These are phyloP conservation scores for Skeletonema menzelii DNA, from an alignment of 108 stramenopile species.

Conservation along the genomic window DNA sequence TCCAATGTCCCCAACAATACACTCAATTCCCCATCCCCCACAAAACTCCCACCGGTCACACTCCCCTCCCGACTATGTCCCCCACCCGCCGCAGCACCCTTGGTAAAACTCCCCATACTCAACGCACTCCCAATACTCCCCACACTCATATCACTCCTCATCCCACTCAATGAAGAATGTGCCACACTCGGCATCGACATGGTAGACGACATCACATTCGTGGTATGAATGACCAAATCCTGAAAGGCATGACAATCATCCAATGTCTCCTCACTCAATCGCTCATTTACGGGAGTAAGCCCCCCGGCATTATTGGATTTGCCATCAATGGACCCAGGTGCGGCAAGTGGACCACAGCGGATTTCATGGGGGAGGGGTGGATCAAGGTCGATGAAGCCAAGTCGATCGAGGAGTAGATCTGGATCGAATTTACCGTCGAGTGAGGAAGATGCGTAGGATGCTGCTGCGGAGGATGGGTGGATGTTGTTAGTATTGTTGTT, in stretches of 20 bases:
- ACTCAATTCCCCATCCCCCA: conserved; percentile 33
- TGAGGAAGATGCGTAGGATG: conserved; percentile 1
- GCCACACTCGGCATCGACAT: conserved; percentile 35
- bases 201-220: conserved; percentile 5
- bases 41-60: conserved; percentile 38
- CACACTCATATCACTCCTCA: conserved; percentile 21
- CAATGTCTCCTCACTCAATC: conserved; percentile 46
- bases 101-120: conserved; percentile 37
- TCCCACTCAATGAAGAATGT: conserved; percentile 28
- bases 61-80: conserved; percentile 31
- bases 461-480: neutral
- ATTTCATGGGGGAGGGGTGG: conserved; percentile 49
- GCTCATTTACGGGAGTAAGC: conserved; percentile 49
- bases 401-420: conserved; percentile 31
- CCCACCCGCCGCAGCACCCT: conserved; percentile 9
- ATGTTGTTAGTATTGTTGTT: neutral
- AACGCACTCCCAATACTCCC: conserved; percentile 15
- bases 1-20: conserved; percentile 44
- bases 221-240: conserved; percentile 26
- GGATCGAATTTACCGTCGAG: conserved; percentile 35
- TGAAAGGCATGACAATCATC: conserved; percentile 56
- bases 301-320: conserved; percentile 23
- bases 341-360: conserved; percentile 38
- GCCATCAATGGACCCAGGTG: conserved; percentile 16
- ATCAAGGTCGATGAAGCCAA: conserved; percentile 48